Conservation (phyloP, 352 stramenopile genomes). For the Thraustochytrium sp. region DNA sequence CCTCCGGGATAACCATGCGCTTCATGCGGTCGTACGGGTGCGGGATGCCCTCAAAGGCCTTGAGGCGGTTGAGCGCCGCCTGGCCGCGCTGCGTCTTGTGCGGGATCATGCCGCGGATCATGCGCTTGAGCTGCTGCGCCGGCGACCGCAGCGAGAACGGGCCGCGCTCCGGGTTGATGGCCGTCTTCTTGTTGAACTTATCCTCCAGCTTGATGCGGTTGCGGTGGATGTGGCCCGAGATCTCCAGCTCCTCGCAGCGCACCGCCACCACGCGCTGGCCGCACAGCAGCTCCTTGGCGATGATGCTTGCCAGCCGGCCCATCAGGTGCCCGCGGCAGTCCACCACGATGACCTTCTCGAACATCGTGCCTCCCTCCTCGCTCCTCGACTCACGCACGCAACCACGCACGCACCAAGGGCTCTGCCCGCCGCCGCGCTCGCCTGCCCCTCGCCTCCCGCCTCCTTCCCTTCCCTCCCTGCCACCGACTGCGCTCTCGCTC, state of each 20-base stretch:
- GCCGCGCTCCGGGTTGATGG: constrained; percentile 92
- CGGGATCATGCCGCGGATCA: constrained; percentile 87
- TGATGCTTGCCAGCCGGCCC: constrained; percentile 92
- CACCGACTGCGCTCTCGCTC: too few relatives aligned
- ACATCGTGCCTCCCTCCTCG: constrained; percentile 56
- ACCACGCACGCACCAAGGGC: too few relatives aligned
- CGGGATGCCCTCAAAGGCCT: constrained; percentile 97
- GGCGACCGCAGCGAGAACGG: constrained; percentile 96
- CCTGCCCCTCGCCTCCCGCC: too few relatives aligned
- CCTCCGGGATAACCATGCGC: constrained; percentile 94
- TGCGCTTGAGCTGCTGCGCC: constrained; percentile 85
- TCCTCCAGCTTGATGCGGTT: constrained; percentile 97
- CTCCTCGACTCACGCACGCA: too few relatives aligned
- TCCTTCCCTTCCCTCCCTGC: too few relatives aligned
- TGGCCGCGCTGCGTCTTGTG: constrained; percentile 96
- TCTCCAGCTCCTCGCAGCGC: constrained; percentile 94
- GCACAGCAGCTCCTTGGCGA: constrained; percentile 98
- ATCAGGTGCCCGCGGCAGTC: constrained; percentile 97
- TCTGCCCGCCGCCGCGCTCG: too few relatives aligned
- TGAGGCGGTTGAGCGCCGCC: constrained; percentile 88
- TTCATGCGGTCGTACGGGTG: constrained; percentile 98
- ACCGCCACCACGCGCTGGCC: constrained; percentile 97
- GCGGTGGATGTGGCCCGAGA: constrained; percentile 94
- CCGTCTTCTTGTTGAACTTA: constrained; percentile 96
- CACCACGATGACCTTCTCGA: constrained; percentile 92